These are phyloP conservation scores for Piromyces sp. DNA, from an alignment of 192 early-diverging fungal genomes.

Conservation along the genomic window DNA sequence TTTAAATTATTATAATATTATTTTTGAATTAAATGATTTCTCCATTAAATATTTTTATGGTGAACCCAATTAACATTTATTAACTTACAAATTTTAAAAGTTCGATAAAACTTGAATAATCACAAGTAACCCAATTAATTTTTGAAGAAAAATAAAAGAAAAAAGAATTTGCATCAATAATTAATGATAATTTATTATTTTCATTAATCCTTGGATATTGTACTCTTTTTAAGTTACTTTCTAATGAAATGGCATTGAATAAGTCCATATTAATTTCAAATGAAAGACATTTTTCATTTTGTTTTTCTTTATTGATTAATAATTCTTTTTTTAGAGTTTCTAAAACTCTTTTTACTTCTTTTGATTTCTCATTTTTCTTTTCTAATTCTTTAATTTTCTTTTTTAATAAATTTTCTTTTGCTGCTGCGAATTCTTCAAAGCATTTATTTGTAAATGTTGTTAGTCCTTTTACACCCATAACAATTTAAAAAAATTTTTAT, in stretches of 20 bases:
- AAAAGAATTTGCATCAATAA: not conserved
- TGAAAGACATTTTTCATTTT: not conserved
- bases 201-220: not conserved
- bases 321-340: not conserved
- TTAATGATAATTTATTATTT: not conserved
- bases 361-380: not conserved
- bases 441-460: not conserved
- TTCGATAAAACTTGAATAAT: not conserved
- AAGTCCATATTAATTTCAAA: not conserved
- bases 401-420: not conserved
- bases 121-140: not conserved
- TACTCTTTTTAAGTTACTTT: not conserved
- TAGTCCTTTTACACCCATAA: not conserved
- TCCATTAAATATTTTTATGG: too few species aligned
- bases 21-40: too few species aligned
- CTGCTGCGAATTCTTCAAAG: not conserved
- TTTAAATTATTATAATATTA: too few species aligned
- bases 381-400: not conserved
- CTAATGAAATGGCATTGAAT: not conserved
- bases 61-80: too few species aligned
- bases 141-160: not conserved
- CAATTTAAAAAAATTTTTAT: too few species aligned
- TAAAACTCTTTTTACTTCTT: not conserved
- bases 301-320: not conserved
- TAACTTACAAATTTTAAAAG: not conserved